Evolutionary conservation across 164 flowering plant genomes (phyloP).

Genomic region (Tinospora cordifolia): DNA sequence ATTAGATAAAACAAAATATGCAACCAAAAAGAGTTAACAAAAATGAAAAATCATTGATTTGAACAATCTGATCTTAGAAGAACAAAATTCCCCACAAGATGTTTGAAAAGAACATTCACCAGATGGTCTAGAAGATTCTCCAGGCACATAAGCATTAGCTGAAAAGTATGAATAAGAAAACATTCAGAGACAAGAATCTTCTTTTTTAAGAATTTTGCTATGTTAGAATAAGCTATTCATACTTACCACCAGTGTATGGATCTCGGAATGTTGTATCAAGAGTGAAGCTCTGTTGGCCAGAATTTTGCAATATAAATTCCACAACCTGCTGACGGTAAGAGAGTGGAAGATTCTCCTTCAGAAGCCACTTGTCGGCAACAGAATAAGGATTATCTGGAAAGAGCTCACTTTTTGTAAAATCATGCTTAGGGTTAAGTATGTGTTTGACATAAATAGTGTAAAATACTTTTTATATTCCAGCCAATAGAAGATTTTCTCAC

Average conservation of each 20-base stretch:
- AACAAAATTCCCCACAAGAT: background rate
- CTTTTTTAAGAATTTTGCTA: background rate
- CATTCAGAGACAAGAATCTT: background rate
- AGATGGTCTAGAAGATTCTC: conserved; percentile 44
- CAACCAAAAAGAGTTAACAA: background rate
- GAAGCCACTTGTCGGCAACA: conserved; percentile 96
- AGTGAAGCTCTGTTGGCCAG: conserved; percentile 60
- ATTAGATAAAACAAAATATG: background rate
- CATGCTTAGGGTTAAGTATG: conserved; percentile 7
- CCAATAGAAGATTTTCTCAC: too few relatives aligned
- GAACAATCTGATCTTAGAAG: background rate
- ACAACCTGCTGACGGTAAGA: conserved; percentile 89
- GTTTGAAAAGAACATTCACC: conserved; percentile 32
- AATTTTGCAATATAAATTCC: conserved; percentile 83
- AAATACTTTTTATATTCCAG: background rate
- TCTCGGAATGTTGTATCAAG: conserved; percentile 74
- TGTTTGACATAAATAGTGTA: background rate
- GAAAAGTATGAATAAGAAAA: conserved; percentile 21
- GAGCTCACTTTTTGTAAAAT: background rate
- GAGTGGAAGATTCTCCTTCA: conserved; percentile 83
- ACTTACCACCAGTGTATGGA: conserved; percentile 93
- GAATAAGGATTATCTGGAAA: conserved; percentile 75
- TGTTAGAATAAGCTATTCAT: background rate
- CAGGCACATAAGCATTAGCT: conserved; percentile 95
- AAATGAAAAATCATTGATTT: background rate